Evolutionary conservation across 768 basidiomycete species (phyloP), one percentile per base, ranked within the genome.

Genomic region (Agrocybe praecox): DNA sequence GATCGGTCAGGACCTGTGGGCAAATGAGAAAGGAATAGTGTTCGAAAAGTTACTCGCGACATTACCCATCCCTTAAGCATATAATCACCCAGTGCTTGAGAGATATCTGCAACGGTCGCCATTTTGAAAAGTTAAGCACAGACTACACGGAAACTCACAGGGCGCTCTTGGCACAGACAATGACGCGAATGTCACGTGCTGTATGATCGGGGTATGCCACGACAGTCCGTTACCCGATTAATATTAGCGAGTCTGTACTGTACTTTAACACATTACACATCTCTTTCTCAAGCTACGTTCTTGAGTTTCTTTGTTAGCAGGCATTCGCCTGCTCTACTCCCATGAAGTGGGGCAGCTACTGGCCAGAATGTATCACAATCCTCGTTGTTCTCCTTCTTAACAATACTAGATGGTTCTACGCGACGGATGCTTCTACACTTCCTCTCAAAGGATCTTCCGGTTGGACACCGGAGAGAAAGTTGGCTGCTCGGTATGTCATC

Each of bases 1-100:
- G 72, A 65, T 92, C 85, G 15, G 90, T 92, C 52, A 92, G 70
- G 23, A 87, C 77, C 85, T 89, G 45, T 40, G 12, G 1, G 17
- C 19, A 24, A 7, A 46, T n/a, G 10, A 18, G 33, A 43, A 15
- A 26, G 1, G 24, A 46, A 8, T 19, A 49, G 40, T n/a, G 21
- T 15, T 42, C 6, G 15, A 10, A 26, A 23, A 7, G 22, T 33
- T 7, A 43, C 21, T 11, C 22, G 4, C 21, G 3, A 12, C 66
- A 76, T 57, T 56, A 89, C 90, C 89, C 89, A 91, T 62, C 90
- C 90, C 69, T 83, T 85, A 60, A 91, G 74, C 84, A 93, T 85
- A 58, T 83, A 87, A 60, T 87, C 81, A 5, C 88, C 88, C 15
- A 92, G 78, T 36, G 73, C 80, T 56, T 72, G 71, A n/a, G 90